A percentile compares a stretch with the other conserved stretches of the same genome.
phyloP scores from a whole-genome alignment of 2,329 filamentous ascomycete genomes.

The Ophidiomyces ophidiicola region DNA sequence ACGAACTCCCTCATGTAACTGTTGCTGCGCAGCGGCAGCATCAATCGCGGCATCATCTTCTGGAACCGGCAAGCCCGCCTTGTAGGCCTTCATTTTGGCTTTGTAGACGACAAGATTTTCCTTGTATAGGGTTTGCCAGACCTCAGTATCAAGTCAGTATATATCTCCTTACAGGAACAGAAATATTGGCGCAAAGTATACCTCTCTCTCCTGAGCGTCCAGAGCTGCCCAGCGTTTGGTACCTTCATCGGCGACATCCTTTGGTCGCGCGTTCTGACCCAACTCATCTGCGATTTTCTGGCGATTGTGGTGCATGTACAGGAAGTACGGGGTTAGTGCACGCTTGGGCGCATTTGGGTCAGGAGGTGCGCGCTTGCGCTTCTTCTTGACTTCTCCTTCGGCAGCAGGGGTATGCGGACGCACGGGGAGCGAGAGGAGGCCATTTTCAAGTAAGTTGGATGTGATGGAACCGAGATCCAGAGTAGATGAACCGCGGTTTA shows the following conservation, averaged over 20 bases:
- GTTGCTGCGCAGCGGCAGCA: conserved; percentile 22
- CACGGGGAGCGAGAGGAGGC: conserved; percentile 29
- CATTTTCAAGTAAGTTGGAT: conserved; percentile 34
- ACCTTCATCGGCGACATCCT: conserved; percentile 77
- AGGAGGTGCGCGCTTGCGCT: conserved; percentile 73
- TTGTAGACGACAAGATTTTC: conserved; percentile 46
- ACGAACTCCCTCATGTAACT: conserved; percentile 32
- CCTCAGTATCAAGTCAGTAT: conserved; percentile 21
- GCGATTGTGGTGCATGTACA: conserved; percentile 83
- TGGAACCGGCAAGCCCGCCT: conserved; percentile 37
- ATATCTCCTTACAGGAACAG: background rate
- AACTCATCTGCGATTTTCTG: conserved; percentile 70
- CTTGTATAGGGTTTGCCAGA: conserved; percentile 48
- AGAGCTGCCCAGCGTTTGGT: conserved; percentile 76
- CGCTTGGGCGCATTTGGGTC: conserved; percentile 94
- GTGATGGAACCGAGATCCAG: conserved; percentile 43
- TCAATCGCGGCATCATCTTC: conserved; percentile 34
- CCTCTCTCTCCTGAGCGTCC: conserved; percentile 58
- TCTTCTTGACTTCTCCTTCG: conserved; percentile 57
- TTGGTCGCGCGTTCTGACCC: conserved; percentile 62
- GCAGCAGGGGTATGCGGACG: conserved; percentile 20
- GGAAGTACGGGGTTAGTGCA: conserved; percentile 85
- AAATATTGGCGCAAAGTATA: conserved; percentile 25
- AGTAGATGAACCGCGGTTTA: conserved; percentile 48
- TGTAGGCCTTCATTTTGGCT: conserved; percentile 44